phyloP scores from a whole-genome alignment of 768 basidiomycete genomes.

The Kwoniella sp. region DNA sequence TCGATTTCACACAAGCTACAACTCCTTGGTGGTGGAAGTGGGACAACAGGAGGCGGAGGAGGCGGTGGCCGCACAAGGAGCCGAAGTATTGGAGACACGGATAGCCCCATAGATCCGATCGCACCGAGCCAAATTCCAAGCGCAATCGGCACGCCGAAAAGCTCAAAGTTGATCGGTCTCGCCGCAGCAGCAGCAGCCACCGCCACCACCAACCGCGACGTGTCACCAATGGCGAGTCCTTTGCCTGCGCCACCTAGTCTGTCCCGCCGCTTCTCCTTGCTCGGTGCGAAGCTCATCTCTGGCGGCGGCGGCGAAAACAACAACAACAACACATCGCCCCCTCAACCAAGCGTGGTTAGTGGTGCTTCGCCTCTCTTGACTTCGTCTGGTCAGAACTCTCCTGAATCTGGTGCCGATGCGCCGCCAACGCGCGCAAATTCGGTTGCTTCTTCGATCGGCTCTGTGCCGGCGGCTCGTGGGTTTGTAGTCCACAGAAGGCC shows the following conservation, averaged over 20 bases:
- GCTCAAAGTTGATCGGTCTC: conserved; percentile 9
- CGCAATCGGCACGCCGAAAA: conserved; percentile 7
- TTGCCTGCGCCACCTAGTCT: conserved; percentile 12
- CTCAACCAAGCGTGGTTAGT: neutral
- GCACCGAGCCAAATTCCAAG: neutral
- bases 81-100: conserved; percentile 43
- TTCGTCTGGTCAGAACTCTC: conserved; percentile 13
- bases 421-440: conserved; percentile 1
- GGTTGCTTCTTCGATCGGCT: neutral
- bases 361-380: conserved; percentile 7
- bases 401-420: conserved; percentile 11
- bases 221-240: conserved; percentile 27
- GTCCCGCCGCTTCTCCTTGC: conserved; percentile 24
- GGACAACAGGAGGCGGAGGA: no score
- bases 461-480: neutral
- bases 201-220: conserved; percentile 10
- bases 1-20: conserved; percentile 44
- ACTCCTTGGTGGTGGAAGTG: conserved; percentile 14
- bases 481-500: conserved; percentile 14
- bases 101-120: conserved; percentile 14
- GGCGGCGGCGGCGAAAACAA: no score
- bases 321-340: conserved; percentile 3
- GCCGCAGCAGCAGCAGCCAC: conserved; percentile 6
- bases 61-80: conserved; percentile 38
- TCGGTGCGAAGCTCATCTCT: conserved; percentile 15